Evolutionary conservation across 768 basidiomycete genomes (phyloP).

Genomic region (Podaxis sp.): DNA sequence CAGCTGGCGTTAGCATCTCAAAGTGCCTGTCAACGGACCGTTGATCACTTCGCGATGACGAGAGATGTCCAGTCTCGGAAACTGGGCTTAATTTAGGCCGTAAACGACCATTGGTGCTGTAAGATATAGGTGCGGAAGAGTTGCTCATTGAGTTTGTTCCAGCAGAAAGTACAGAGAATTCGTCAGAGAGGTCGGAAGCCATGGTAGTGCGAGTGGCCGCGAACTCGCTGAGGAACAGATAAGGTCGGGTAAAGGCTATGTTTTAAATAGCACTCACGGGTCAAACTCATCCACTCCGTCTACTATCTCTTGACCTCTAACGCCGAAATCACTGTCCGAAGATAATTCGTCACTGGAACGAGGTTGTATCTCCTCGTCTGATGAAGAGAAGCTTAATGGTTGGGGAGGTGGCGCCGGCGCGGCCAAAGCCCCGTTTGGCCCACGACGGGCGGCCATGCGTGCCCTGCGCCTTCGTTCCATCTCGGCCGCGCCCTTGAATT

Average conservation of each 20-base stretch:
- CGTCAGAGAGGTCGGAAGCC: slow-evolving; percentile 60
- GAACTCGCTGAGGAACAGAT: slow-evolving; percentile 49
- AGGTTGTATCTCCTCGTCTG: slow-evolving; percentile 46
- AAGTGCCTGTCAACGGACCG: slow-evolving; percentile 16
- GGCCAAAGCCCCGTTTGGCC: slow-evolving; percentile 28
- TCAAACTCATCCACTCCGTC: slow-evolving; percentile 76
- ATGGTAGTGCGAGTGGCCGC: slow-evolving; percentile 52
- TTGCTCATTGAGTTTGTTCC: slow-evolving; percentile 47
- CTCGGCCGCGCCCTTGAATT: slow-evolving; percentile 80
- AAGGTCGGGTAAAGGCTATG: neutral
- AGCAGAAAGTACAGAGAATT: slow-evolving; percentile 53
- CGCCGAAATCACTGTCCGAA: slow-evolving; percentile 46
- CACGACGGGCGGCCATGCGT: slow-evolving; percentile 62
- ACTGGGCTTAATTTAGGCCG: slow-evolving; percentile 61
- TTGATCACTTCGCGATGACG: neutral
- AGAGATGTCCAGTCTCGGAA: slow-evolving; percentile 32
- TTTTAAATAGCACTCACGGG: slow-evolving; percentile 46
- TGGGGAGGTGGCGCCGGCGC: slow-evolving; percentile 28
- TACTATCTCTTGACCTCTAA: slow-evolving; percentile 42
- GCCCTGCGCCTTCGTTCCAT: slow-evolving; percentile 72
- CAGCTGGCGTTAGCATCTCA: slow-evolving; percentile 21
- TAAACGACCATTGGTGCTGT: slow-evolving; percentile 33
- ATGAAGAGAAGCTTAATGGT: slow-evolving; percentile 42
- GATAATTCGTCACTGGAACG: slow-evolving; percentile 44
- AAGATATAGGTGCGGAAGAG: slow-evolving; percentile 49